A percentile compares a stretch with the other conserved stretches of the same genome.
Evolutionary conservation across 2,329 filamentous ascomycete species (phyloP).

Genomic region (Fusarium annulatum): DNA sequence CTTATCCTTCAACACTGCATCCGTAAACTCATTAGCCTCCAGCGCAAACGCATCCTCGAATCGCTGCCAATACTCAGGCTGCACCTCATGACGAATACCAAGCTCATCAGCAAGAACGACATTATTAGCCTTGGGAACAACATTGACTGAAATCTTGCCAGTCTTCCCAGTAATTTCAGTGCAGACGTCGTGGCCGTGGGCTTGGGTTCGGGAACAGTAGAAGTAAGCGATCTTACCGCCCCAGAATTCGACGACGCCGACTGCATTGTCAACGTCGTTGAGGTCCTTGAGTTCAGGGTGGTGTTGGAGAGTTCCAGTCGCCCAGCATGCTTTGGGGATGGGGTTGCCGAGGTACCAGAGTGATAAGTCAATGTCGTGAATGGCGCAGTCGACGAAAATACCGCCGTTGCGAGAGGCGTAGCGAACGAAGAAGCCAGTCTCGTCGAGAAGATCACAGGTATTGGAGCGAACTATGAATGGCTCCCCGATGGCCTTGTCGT

Average conservation of each 20-base stretch:
- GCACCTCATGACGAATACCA: conserved; percentile 65
- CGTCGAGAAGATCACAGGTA: conserved; percentile 74
- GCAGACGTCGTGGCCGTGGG: conserved; percentile 69
- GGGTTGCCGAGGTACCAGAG: conserved; percentile 46
- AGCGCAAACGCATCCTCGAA: conserved; percentile 71
- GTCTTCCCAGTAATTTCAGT: conserved; percentile 75
- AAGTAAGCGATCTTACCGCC: conserved; percentile 73
- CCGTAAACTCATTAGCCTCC: conserved; percentile 72
- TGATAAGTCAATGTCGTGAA: conserved; percentile 69
- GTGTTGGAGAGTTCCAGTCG: conserved; percentile 22
- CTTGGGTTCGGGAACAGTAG: conserved; percentile 73
- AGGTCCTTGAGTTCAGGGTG: conserved; percentile 44
- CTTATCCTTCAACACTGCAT: conserved; percentile 58
- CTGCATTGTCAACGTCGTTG: conserved; percentile 46
- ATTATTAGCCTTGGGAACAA: conserved; percentile 64
- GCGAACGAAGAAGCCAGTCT: conserved; percentile 73
- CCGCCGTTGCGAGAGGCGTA: conserved; percentile 73
- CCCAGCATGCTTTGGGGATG: conserved; percentile 25
- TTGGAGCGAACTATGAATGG: conserved; percentile 71
- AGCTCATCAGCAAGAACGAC: conserved; percentile 63
- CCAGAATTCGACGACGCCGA: conserved; percentile 73
- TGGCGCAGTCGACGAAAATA: conserved; percentile 76
- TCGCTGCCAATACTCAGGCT: conserved; percentile 69
- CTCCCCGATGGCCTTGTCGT: conserved; percentile 65
- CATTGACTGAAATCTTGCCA: conserved; percentile 71